Conservation (phyloP, 2,329 filamentous ascomycete genomes). For the Aspergillus eucalypticola region DNA sequence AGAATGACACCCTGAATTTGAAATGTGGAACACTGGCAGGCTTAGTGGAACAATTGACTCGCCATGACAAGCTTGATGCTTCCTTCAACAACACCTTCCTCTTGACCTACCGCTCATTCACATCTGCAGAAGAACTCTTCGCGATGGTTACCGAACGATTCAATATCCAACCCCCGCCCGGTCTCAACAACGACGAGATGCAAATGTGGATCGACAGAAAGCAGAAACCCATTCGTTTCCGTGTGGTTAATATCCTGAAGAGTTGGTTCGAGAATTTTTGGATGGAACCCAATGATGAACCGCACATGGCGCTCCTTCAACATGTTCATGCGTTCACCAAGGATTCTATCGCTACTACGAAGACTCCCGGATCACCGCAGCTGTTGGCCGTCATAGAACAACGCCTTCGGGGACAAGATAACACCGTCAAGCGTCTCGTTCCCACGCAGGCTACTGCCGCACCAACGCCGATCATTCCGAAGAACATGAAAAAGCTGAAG, state of each 20-base stretch:
- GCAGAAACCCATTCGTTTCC: conserved; percentile 92
- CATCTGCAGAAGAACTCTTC: conserved; percentile 84
- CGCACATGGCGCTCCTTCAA: conserved; percentile 81
- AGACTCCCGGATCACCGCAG: conserved; percentile 83
- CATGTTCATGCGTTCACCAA: conserved; percentile 88
- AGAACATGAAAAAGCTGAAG: conserved; percentile 99
- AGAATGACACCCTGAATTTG: conserved; percentile 71
- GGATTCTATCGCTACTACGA: conserved; percentile 88
- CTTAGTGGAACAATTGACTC: conserved; percentile 89
- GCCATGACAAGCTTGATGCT: conserved; percentile 92
- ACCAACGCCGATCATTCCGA: conserved; percentile 87
- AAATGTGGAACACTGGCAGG: conserved; percentile 88
- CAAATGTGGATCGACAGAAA: conserved; percentile 90
- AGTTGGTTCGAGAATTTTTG: conserved; percentile 98
- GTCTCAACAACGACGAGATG: conserved; percentile 72
- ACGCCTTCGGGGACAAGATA: conserved; percentile 82
- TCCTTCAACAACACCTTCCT: conserved; percentile 98
- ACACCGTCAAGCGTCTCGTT: conserved; percentile 79
- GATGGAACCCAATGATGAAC: conserved; percentile 92
- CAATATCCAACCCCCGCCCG: conserved; percentile 85
- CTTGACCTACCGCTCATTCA: conserved; percentile 94
- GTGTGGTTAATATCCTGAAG: conserved; percentile 96
- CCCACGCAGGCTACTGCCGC: conserved; percentile 81
- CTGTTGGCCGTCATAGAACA: conserved; percentile 87
- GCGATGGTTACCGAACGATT: conserved; percentile 90